These are phyloP conservation scores for Aspergillus sojae DNA, from an alignment of 2,329 filamentous ascomycete genomes.

Conservation along the genomic window DNA sequence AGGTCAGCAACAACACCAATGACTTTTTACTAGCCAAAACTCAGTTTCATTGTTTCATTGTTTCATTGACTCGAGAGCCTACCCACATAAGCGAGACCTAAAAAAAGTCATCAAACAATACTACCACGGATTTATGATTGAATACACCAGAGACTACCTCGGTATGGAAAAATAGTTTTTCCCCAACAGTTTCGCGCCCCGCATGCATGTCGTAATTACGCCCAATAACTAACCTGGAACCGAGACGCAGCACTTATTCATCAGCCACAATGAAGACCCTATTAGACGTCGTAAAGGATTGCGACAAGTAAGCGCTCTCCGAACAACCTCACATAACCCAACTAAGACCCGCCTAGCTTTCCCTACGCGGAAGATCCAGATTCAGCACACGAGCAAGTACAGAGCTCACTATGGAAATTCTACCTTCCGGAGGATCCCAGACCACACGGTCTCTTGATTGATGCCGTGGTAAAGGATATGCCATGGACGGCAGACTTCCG, in stretches of 20 bases:
- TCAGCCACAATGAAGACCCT: background rate
- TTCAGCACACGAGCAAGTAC: background rate
- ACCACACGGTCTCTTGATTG: slow-evolving; percentile 12
- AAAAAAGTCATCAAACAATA: no score
- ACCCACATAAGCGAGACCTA: no score
- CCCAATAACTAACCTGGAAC: background rate
- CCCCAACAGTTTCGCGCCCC: background rate
- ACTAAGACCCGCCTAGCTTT: slow-evolving; percentile 2
- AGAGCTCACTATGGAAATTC: slow-evolving; percentile 12
- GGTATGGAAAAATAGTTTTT: background rate
- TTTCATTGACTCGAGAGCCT: no score
- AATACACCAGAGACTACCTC: background rate
- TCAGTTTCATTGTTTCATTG: background rate
- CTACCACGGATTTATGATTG: background rate
- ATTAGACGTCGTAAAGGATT: slow-evolving; percentile 8
- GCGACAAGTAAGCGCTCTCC: slow-evolving; percentile 5
- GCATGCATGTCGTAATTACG: background rate
- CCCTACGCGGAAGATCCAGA: slow-evolving; percentile 14
- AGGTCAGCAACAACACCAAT: no score
- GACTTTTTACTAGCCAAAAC: no score
- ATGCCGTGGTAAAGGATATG: slow-evolving; percentile 9
- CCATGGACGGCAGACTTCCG: slow-evolving; percentile 15
- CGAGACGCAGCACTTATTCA: background rate
- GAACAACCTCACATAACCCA: background rate
- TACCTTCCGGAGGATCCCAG: slow-evolving; percentile 12